phyloP scores from a whole-genome alignment of 371 early-diverging fungal species.

The Fennellomyces sp. region DNA sequence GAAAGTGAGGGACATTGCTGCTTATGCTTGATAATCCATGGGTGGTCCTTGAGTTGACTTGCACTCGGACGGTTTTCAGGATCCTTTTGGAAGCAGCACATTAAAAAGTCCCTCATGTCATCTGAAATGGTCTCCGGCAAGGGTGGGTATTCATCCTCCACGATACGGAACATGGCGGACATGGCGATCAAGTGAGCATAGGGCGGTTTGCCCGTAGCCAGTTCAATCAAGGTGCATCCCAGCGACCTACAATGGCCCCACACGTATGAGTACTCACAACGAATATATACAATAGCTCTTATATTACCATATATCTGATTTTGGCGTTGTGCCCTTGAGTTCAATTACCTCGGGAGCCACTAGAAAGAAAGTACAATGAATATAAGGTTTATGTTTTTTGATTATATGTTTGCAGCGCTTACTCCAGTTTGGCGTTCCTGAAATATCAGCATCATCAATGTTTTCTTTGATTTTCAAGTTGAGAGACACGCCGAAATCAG shows the following conservation, averaged over 20 bases:
- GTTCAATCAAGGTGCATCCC: constrained; percentile 87
- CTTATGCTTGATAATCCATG: constrained; percentile 66
- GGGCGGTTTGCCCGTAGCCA: constrained; percentile 88
- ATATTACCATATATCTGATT: constrained; percentile 86
- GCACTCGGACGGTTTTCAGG: constrained; percentile 76
- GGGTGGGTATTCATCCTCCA: constrained; percentile 88
- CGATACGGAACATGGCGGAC: constrained; percentile 90
- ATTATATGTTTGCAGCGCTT: constrained; percentile 32
- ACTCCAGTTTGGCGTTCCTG: constrained; percentile 97
- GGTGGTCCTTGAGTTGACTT: constrained; percentile 63
- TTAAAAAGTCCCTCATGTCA: constrained; percentile 76
- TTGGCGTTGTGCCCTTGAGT: constrained; percentile 77
- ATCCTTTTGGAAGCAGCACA: constrained; percentile 82
- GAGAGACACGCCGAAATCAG: constrained; percentile 95
- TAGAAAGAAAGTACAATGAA: constrained; percentile 21
- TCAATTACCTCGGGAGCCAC: constrained; percentile 98
- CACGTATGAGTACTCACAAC: too few relatives aligned
- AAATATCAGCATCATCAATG: constrained; percentile 67
- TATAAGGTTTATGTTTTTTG: background rate
- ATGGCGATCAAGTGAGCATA: constrained; percentile 81
- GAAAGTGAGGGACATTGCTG: constrained; percentile 1
- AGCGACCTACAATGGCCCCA: constrained; percentile 73
- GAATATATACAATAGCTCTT: too few relatives aligned
- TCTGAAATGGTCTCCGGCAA: constrained; percentile 81
- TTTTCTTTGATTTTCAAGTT: constrained; percentile 69